These are phyloP conservation scores for Solanum acaule DNA, from an alignment of 257 asterid species.

Conservation along the genomic window DNA sequence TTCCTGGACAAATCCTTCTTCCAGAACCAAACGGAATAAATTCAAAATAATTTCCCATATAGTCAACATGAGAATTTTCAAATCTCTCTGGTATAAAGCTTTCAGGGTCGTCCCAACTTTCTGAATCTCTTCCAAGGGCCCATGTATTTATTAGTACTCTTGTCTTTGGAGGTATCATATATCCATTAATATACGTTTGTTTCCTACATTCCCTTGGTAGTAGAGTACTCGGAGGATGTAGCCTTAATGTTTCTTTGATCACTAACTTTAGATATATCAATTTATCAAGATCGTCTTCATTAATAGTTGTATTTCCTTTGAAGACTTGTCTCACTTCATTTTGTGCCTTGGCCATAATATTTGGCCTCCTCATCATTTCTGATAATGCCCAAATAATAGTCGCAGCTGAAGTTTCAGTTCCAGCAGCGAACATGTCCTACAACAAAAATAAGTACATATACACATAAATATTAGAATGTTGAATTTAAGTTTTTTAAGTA, in stretches of 20 bases:
- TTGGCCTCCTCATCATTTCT: not conserved
- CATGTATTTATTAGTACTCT: slow-evolving; percentile 4
- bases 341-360: not conserved
- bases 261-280: not conserved
- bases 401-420: slow-evolving; percentile 9
- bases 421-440: slow-evolving; percentile 12
- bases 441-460: not conserved
- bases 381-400: not conserved
- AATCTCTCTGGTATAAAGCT: not conserved
- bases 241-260: not conserved
- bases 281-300: not conserved
- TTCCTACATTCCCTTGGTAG: not conserved
- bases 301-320: not conserved
- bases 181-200: not conserved
- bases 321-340: not conserved
- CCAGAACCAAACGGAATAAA: not conserved
- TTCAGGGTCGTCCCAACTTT: not conserved
- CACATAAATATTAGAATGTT: not conserved
- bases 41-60: not conserved
- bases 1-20: not conserved
- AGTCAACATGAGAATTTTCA: not conserved
- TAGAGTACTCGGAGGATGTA: slow-evolving; percentile 8
- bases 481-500: not conserved
- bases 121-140: not conserved
- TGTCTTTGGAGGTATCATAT: not conserved